Evolutionary conservation across 1,284 basidiomycete species (phyloP).

Genomic region (Leccinum subrobustum): DNA sequence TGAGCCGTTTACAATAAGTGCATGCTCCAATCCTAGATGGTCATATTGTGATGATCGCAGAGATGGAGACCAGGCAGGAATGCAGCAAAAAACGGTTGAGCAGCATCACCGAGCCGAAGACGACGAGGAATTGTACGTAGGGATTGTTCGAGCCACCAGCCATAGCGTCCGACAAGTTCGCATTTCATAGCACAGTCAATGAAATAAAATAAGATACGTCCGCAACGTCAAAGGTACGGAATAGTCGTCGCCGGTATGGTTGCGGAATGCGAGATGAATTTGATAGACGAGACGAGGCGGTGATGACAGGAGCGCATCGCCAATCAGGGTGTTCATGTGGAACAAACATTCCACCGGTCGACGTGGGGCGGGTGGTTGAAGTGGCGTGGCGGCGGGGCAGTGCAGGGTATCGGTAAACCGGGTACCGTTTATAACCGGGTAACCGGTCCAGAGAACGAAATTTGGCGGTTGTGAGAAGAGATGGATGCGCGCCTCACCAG

Average conservation of each 20-base stretch:
- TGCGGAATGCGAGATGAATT: background rate
- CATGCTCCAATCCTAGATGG: conserved; percentile 68
- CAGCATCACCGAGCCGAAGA: conserved; percentile 18
- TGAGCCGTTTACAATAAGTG: conserved; percentile 79
- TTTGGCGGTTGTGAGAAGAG: background rate
- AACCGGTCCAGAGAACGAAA: background rate
- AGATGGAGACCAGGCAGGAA: conserved; percentile 5
- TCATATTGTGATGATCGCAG: conserved; percentile 4
- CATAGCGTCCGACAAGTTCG: conserved; percentile 4
- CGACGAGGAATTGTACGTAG: background rate
- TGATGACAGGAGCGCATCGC: conserved; percentile 10
- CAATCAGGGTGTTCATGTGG: conserved; percentile 13
- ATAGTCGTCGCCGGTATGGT: background rate
- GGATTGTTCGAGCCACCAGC: conserved; percentile 1
- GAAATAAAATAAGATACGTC: background rate
- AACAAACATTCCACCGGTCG: conserved; percentile 4
- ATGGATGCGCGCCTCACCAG: background rate
- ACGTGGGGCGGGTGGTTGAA: conserved; percentile 6
- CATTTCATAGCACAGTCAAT: conserved; percentile 1
- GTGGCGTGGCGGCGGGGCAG: conserved; percentile 14
- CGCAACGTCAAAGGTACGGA: background rate
- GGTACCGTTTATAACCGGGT: conserved; percentile 16
- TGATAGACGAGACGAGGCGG: conserved; percentile 7
- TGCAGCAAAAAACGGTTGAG: conserved; percentile 7
- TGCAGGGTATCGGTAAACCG: conserved; percentile 7